Percentiles rank a stretch among this genome's conserved stretches.
phyloP scores from a whole-genome alignment of 495 filamentous ascomycete genomes.

The Podospora bellae-mahoneyi region DNA sequence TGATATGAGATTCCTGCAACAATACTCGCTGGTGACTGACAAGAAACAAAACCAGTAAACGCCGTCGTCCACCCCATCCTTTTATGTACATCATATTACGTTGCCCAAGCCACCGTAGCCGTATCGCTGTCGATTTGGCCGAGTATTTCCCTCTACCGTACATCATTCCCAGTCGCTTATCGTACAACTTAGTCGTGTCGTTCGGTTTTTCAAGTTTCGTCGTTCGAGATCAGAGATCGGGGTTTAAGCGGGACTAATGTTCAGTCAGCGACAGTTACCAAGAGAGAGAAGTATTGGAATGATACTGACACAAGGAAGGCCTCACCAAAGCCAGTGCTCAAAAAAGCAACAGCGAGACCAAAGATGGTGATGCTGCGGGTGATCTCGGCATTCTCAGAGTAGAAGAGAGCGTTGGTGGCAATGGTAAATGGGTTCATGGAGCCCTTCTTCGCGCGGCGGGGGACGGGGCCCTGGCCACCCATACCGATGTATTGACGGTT shows the following conservation, averaged over 20 bases:
- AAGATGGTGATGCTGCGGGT: constrained; percentile 71
- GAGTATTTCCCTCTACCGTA: background rate
- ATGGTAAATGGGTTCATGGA: constrained; percentile 23
- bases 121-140: background rate
- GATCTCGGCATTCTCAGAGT: constrained; percentile 68
- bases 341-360: constrained; percentile 67
- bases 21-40: background rate
- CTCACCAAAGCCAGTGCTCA: constrained; percentile 70
- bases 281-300: no score
- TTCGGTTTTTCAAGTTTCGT: background rate
- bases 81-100: background rate
- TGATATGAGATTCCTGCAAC: background rate
- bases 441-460: constrained; percentile 25
- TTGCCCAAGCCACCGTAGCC: background rate
- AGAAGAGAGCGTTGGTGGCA: constrained; percentile 38
- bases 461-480: constrained; percentile 17
- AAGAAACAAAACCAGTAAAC: background rate
- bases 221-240: background rate
- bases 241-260: background rate
- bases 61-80: background rate
- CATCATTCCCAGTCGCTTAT: background rate
- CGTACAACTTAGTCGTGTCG: background rate
- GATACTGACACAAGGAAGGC: constrained; percentile 25
- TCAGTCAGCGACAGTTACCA: background rate
- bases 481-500: background rate